A percentile compares a stretch with the other conserved stretches of the same genome.
Evolutionary conservation across 805 yeast species (phyloP).

Genomic region (Millerago galiae): DNA sequence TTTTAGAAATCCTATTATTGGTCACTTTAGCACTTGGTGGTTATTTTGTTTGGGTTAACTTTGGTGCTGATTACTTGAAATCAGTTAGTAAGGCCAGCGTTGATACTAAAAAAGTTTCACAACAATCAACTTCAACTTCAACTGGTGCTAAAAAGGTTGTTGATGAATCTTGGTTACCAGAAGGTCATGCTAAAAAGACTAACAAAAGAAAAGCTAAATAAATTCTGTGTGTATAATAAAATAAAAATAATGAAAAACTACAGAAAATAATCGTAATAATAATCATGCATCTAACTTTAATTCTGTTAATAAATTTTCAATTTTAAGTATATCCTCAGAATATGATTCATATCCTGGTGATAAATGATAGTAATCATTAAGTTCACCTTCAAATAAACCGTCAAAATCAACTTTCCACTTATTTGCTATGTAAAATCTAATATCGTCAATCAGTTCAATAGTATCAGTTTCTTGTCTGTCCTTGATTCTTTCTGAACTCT

Average conservation of each 20-base stretch:
- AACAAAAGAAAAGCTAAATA: slow-evolving; percentile 27
- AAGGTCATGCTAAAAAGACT: slow-evolving; percentile 37
- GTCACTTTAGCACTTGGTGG: slow-evolving; percentile 43
- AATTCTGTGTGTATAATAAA: not conserved
- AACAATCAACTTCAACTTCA: slow-evolving; percentile 9
- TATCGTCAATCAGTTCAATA: slow-evolving; percentile 73
- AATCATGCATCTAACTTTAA: slow-evolving; percentile 37
- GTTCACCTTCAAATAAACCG: slow-evolving; percentile 26
- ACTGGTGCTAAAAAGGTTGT: slow-evolving; percentile 25
- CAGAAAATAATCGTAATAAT: too few species aligned
- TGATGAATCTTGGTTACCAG: slow-evolving; percentile 56
- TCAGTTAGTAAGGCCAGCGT: slow-evolving; percentile 22
- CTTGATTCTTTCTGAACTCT: slow-evolving; percentile 50
- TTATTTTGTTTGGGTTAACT: slow-evolving; percentile 39
- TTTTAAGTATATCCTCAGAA: slow-evolving; percentile 28
- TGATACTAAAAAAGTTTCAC: slow-evolving; percentile 21
- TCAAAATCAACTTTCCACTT: slow-evolving; percentile 25
- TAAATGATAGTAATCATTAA: slow-evolving; percentile 16
- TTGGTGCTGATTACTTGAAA: slow-evolving; percentile 41
- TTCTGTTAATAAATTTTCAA: slow-evolving; percentile 34
- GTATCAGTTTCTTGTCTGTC: slow-evolving; percentile 70
- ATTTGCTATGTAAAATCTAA: slow-evolving; percentile 49
- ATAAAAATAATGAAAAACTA: not conserved
- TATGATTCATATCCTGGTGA: slow-evolving; percentile 18
- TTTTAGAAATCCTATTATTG: slow-evolving; percentile 50